phyloP scores from a whole-genome alignment of 176 grass and related monocot species.

The Musa acuminata region DNA sequence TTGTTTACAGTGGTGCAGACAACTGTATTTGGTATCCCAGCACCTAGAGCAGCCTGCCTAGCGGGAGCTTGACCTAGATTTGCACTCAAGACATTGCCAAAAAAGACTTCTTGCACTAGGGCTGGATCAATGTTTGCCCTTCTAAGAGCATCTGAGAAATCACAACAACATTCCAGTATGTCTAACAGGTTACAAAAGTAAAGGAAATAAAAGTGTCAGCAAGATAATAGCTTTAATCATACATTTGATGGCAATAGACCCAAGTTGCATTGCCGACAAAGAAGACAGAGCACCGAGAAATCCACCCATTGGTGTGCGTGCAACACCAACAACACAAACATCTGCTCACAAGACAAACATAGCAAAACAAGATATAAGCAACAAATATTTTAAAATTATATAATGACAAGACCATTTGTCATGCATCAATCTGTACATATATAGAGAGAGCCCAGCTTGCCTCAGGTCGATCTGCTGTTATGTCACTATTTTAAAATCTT shows the following conservation, averaged over 20 bases:
- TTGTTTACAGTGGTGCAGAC: conserved; percentile 79
- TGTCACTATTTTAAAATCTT: too few relatives aligned
- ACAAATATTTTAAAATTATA: not conserved
- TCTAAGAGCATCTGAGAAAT: conserved; percentile 45
- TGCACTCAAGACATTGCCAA: conserved; percentile 83
- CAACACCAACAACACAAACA: conserved; percentile 73
- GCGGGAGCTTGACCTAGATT: conserved; percentile 87
- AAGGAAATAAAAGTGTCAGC: not conserved
- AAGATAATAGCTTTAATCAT: not conserved
- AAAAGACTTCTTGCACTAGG: conserved; percentile 90
- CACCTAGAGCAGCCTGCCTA: conserved; percentile 60
- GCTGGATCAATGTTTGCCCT: conserved; percentile 45
- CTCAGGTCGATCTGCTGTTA: too few relatives aligned
- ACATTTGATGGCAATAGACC: conserved; percentile 72
- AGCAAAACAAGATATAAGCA: not conserved
- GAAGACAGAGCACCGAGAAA: conserved; percentile 74
- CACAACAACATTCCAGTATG: not conserved
- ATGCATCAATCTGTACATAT: too few relatives aligned
- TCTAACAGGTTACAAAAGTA: not conserved
- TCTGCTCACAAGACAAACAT: conserved; percentile 9
- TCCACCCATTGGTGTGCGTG: conserved; percentile 70
- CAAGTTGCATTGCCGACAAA: conserved; percentile 64
- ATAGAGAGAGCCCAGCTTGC: too few relatives aligned
- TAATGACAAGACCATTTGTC: not conserved
- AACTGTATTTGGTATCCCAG: conserved; percentile 60